These are phyloP conservation scores for Camelina sativa DNA, from an alignment of 345 rosid genomes.

Conservation along the genomic window DNA sequence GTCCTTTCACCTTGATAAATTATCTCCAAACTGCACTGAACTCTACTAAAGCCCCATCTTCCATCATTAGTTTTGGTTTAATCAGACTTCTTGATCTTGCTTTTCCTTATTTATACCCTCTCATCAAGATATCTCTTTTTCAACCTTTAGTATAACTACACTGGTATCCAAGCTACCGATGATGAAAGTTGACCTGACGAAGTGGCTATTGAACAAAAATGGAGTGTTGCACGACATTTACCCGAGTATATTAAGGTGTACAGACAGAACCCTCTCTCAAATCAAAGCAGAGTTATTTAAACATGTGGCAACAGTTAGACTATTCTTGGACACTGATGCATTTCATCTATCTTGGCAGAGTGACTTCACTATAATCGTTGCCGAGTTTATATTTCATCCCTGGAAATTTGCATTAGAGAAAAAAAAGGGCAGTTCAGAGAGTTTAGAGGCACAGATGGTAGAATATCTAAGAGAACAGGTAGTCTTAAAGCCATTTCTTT, in stretches of 20 bases:
- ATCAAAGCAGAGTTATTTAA: constrained; percentile 13
- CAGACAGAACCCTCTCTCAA: constrained; percentile 24
- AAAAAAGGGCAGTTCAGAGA: constrained; percentile 59
- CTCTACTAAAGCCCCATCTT: background rate
- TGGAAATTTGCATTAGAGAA: constrained; percentile 76
- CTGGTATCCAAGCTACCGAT: constrained; percentile 74
- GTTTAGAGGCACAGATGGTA: constrained; percentile 63
- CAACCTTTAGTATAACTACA: constrained; percentile 70
- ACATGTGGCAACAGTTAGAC: constrained; percentile 22
- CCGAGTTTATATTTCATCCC: constrained; percentile 86
- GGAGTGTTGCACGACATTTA: constrained; percentile 79
- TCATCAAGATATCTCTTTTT: constrained; percentile 12
- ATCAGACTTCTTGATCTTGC: constrained; percentile 23
- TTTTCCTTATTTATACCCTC: constrained; percentile 6
- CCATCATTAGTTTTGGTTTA: constrained; percentile 1
- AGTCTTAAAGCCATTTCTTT: constrained; percentile 13
- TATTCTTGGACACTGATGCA: constrained; percentile 31
- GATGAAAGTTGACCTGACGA: constrained; percentile 60
- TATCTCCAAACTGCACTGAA: constrained; percentile 26
- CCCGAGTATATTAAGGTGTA: constrained; percentile 83
- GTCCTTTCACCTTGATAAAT: constrained; percentile 16
- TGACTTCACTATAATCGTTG: constrained; percentile 76
- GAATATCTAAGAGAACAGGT: constrained; percentile 81
- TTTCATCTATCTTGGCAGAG: constrained; percentile 59
- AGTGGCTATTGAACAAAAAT: constrained; percentile 83